Conservation (phyloP, 257 asterid genomes). For the Galeopsis tetrahit region DNA sequence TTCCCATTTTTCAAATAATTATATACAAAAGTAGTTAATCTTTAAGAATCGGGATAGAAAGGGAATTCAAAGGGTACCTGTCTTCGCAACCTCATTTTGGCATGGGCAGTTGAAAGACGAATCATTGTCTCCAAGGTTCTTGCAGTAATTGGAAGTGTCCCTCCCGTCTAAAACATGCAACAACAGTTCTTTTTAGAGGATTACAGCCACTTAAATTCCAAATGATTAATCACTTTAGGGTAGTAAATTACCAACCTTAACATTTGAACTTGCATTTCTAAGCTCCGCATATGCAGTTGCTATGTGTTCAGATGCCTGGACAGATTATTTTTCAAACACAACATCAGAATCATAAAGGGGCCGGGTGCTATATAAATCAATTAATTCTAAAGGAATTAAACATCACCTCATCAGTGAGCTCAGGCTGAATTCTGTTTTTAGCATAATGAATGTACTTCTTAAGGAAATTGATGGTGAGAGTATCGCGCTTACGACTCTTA, state of each 20-base stretch:
- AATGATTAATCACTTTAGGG: constrained; percentile 26
- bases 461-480: constrained; percentile 83
- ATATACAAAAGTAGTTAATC: constrained; percentile 4
- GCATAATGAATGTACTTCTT: constrained; percentile 93
- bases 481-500: constrained; percentile 66
- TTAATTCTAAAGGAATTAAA: neutral
- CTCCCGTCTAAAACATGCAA: constrained; percentile 65
- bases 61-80: constrained; percentile 51
- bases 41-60: neutral
- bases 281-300: constrained; percentile 95
- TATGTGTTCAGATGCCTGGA: constrained; percentile 91
- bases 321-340: constrained; percentile 22
- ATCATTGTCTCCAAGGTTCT: constrained; percentile 96
- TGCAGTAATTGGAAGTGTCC: constrained; percentile 97
- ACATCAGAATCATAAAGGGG: constrained; percentile 32
- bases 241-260: constrained; percentile 59
- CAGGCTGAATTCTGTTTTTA: constrained; percentile 87
- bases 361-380: neutral
- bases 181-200: constrained; percentile 20
- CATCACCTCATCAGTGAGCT: constrained; percentile 92
- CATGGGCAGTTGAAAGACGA: constrained; percentile 96
- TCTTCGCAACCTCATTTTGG: constrained; percentile 83
- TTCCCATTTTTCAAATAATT: neutral
- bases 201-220: constrained; percentile 19
- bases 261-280: constrained; percentile 81